These are phyloP conservation scores for Protostelium mycophagum DNA, from an alignment of 78 protist species.

Conservation along the genomic window DNA sequence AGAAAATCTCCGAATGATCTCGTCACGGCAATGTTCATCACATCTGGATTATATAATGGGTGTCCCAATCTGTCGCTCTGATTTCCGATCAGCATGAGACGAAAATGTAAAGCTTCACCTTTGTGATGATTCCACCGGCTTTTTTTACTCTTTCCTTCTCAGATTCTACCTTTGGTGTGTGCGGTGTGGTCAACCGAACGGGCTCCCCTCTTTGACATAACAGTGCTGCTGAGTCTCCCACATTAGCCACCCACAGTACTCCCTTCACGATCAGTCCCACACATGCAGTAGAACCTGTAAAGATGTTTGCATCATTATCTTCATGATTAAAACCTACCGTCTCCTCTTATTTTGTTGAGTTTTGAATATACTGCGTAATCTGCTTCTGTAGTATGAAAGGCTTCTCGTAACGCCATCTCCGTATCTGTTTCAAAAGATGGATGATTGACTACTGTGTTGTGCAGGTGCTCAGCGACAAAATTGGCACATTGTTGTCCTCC, in stretches of 20 bases:
- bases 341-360: not conserved
- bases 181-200: not conserved
- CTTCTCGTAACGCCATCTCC: not conserved
- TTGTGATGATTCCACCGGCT: not conserved
- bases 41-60: not conserved
- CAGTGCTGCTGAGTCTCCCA: not conserved
- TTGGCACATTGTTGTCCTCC: not conserved
- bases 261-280: not conserved
- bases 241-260: not conserved
- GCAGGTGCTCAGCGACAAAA: conserved; percentile 2
- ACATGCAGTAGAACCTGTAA: not conserved
- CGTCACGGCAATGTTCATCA: not conserved
- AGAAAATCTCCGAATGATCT: not conserved
- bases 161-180: not conserved
- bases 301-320: not conserved
- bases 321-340: not conserved
- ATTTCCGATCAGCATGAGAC: not conserved
- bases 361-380: not conserved
- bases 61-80: not conserved
- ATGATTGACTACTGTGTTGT: not conserved
- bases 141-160: not conserved
- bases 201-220: not conserved
- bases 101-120: not conserved
- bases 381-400: not conserved
- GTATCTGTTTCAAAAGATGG: not conserved